These are phyloP conservation scores for Xylaria polymorpha DNA, from an alignment of 2,329 filamentous ascomycete genomes.

Conservation along the genomic window DNA sequence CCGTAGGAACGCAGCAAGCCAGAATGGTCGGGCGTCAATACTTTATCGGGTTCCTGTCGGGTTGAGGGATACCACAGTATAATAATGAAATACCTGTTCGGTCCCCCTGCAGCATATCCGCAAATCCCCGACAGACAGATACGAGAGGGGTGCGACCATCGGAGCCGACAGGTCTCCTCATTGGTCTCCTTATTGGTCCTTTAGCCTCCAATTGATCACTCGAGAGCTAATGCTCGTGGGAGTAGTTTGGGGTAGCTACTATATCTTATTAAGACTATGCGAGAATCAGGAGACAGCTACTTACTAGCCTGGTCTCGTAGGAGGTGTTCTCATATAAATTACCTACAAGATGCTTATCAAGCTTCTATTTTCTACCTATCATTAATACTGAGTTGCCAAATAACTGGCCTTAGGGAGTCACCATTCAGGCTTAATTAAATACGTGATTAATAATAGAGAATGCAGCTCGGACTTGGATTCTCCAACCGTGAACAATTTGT, in stretches of 20 bases:
- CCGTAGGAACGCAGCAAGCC: neutral
- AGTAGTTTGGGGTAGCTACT: conserved; percentile 3
- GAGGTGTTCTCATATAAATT: neutral
- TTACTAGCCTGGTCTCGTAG: neutral
- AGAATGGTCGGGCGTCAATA: neutral
- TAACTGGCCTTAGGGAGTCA: neutral
- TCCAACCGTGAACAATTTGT: neutral
- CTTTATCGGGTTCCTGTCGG: neutral
- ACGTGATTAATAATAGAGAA: neutral
- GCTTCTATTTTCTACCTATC: neutral
- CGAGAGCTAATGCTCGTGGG: neutral
- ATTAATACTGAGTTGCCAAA: neutral
- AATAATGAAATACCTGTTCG: neutral
- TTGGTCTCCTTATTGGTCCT: neutral
- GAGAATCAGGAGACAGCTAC: conserved; percentile 3
- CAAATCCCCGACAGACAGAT: neutral
- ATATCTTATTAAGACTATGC: conserved; percentile 14
- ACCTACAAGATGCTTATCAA: neutral
- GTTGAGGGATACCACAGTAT: neutral
- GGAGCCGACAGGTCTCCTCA: conserved; percentile 6
- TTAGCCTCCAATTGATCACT: neutral
- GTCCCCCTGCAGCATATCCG: neutral
- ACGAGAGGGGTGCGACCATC: conserved; percentile 2
- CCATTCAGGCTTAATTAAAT: neutral
- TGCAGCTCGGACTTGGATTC: neutral